A percentile compares a stretch with the other conserved stretches of the same genome.
These are phyloP conservation scores for Xerocomellus chrysenteron DNA, from an alignment of 768 basidiomycete species.

Conservation along the genomic window DNA sequence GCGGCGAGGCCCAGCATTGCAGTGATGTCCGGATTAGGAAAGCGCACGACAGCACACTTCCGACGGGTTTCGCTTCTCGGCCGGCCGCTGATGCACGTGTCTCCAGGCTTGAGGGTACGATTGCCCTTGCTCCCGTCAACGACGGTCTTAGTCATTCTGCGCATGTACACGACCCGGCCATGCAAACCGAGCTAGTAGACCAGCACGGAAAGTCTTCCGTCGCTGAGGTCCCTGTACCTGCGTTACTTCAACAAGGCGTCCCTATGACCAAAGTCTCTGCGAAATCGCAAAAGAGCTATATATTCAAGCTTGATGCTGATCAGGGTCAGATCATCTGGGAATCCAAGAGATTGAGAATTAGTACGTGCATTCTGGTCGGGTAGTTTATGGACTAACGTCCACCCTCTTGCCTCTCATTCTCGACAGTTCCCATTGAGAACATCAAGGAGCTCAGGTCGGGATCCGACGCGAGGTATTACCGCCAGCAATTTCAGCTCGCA, in stretches of 20 bases:
- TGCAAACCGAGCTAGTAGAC: slow-evolving; percentile 1
- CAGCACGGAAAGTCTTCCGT: slow-evolving; percentile 6
- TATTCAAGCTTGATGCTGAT: slow-evolving; percentile 76
- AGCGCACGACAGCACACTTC: neutral
- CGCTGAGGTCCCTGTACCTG: slow-evolving; percentile 53
- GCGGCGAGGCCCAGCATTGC: neutral
- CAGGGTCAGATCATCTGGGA: slow-evolving; percentile 79
- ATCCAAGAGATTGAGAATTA: slow-evolving; percentile 65
- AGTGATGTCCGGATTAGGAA: slow-evolving; percentile 27
- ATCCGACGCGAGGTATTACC: slow-evolving; percentile 66
- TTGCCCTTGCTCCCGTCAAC: neutral
- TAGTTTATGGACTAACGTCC: neutral
- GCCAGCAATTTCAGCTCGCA: slow-evolving; percentile 65
- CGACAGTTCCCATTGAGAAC: slow-evolving; percentile 75
- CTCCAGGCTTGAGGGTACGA: neutral
- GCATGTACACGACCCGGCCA: neutral
- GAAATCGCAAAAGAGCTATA: slow-evolving; percentile 68
- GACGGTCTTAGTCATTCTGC: neutral
- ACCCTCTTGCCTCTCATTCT: neutral
- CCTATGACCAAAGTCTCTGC: slow-evolving; percentile 82
- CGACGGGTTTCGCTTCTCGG: neutral
- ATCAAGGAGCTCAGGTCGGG: slow-evolving; percentile 86
- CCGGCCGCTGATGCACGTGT: neutral
- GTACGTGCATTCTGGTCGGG: slow-evolving; percentile 39
- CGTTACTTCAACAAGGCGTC: slow-evolving; percentile 57